Base-by-base conservation (phyloP, 2,329 filamentous ascomycete species). In the Pseudofabraea citricarpa region DNA sequence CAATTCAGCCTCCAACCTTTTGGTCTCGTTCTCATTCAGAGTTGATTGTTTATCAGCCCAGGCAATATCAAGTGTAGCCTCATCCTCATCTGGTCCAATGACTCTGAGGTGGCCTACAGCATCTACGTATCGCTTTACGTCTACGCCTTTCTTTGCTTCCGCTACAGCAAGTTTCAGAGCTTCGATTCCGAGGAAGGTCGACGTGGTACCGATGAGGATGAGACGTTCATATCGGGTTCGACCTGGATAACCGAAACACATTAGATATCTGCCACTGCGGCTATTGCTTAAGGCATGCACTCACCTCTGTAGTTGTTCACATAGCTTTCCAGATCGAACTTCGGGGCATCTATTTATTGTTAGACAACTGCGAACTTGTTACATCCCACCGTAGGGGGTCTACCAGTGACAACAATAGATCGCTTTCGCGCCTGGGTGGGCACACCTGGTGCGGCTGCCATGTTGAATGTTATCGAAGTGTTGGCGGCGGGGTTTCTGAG, bases 291-390 rank as follows among this genome's bases (percentile, higher is more conserved):
- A 12, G 26, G 8, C 41, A 5, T 53, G n/a, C n/a, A n/a, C 69
- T 36, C 67, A 90, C 90, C 89, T 61, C 73, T 75, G 66, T 97
- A 98, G 61, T 96, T 95, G 53, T 84, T 76, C 39, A 95, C 85
- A 65, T 96, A 97, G 27, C 85, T 79, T 48, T 96, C 89, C 32
- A 98, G 77, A 57, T 97, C 93, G 55, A 97, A 84, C 61, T 91
- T 95, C 8, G 91, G 90, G 6, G 78, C 53, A 22, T 58, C 57
- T 60, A 36, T 16, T 13, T 35, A 24, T 27, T 23, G 6, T 40
- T 21, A 43, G 40, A 49, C 45, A 49, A 45, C 36, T 31, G 27
- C n/a, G n/a, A n/a, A n/a, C n/a, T n/a, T n/a, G n/a, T n/a, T n/a
- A n/a, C n/a, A n/a, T n/a, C n/a, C n/a, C n/a, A n/a, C n/a, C n/a